phyloP scores from a whole-genome alignment of 306 rosid genomes.

The Comarum palustre region DNA sequence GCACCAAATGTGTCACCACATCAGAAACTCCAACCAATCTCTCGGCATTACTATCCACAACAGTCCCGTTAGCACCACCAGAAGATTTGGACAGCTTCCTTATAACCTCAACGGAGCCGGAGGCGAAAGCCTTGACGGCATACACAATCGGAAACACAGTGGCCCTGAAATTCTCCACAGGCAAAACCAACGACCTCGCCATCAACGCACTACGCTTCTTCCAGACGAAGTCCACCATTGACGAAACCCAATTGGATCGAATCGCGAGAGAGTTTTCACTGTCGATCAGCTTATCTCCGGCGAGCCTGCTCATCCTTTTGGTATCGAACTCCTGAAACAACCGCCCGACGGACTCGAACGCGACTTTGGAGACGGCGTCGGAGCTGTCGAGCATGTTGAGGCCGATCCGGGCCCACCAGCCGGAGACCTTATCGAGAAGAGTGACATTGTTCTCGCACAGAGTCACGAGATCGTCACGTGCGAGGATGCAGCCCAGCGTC shows the following conservation, averaged over 20 bases:
- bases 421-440: constrained; percentile 72
- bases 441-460: constrained; percentile 88
- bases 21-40: constrained; percentile 87
- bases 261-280: constrained; percentile 93
- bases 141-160: constrained; percentile 87
- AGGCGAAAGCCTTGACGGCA: constrained; percentile 87
- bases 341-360: constrained; percentile 91
- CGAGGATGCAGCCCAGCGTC: constrained; percentile 86
- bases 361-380: constrained; percentile 82
- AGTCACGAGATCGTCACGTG: constrained; percentile 92
- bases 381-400: constrained; percentile 81
- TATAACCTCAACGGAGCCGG: constrained; percentile 76
- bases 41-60: constrained; percentile 73
- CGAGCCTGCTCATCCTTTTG: constrained; percentile 85
- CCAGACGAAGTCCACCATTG: constrained; percentile 96
- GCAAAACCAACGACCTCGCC: constrained; percentile 83
- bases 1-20: constrained; percentile 85
- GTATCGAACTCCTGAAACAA: constrained; percentile 88
- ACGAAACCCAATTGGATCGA: constrained; percentile 92
- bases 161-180: constrained; percentile 83
- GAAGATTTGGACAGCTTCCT: constrained; percentile 76
- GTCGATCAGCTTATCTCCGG: constrained; percentile 87
- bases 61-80: constrained; percentile 19
- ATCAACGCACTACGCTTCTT: constrained; percentile 80
- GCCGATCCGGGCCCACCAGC: constrained; percentile 87